Evolutionary conservation across 352 stramenopile genomes (phyloP).

Genomic region (Phytophthora sp.): DNA sequence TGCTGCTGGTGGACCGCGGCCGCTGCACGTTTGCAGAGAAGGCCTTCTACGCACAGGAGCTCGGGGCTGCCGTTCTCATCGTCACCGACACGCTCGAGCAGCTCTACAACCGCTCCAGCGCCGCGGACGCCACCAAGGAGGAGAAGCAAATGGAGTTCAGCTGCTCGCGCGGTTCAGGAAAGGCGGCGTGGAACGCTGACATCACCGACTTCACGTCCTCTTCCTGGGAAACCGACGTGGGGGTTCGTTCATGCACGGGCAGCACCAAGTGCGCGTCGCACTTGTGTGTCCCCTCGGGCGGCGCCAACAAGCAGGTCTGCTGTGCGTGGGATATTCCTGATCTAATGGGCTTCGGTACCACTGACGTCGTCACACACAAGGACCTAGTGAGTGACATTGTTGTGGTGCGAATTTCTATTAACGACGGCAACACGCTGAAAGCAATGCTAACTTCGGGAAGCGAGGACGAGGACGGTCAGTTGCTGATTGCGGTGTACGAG

Average conservation of each 20-base stretch:
- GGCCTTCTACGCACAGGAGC: conserved; percentile 64
- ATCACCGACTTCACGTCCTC: conserved; percentile 33
- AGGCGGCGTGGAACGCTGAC: conserved; percentile 30
- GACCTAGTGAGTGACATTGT: conserved; percentile 58
- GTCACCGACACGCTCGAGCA: conserved; percentile 76
- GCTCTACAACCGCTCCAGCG: conserved; percentile 68
- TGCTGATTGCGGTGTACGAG: conserved; percentile 69
- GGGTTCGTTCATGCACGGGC: conserved; percentile 49
- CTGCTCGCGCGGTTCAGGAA: conserved; percentile 55
- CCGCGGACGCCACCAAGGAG: conserved; percentile 32
- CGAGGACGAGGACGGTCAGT: conserved; percentile 25
- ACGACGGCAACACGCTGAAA: conserved; percentile 64
- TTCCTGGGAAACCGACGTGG: conserved; percentile 44
- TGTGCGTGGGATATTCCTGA: conserved; percentile 84
- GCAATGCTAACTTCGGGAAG: conserved; percentile 31
- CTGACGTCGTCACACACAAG: conserved; percentile 39
- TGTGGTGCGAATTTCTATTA: conserved; percentile 75
- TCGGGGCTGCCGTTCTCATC: conserved; percentile 72
- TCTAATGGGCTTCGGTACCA: conserved; percentile 63
- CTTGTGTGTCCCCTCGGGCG: conserved; percentile 68
- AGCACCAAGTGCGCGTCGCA: conserved; percentile 53
- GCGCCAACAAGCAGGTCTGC: conserved; percentile 61
- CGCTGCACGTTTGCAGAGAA: conserved; percentile 82
- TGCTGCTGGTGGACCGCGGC: conserved; percentile 77
- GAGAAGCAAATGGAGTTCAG: conserved; percentile 60